phyloP scores from a whole-genome alignment of 75 land plant species.

The Picea sitchensis region DNA sequence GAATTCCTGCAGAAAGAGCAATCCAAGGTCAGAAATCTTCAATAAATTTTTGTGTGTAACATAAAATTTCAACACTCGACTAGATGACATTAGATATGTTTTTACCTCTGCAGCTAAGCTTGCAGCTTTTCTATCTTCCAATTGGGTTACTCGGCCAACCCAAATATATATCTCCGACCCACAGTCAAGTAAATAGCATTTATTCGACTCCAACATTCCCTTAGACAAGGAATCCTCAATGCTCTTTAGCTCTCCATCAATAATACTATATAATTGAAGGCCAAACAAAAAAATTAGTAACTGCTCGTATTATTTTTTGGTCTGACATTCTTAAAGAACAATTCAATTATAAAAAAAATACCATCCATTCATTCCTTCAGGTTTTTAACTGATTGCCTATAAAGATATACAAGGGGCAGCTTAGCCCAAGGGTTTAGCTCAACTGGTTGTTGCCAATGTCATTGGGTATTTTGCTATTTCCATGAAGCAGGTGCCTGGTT shows the following conservation, averaged over 20 bases:
- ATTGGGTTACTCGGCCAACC: slow-evolving; percentile 60
- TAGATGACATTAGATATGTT: neutral
- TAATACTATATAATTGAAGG: slow-evolving; percentile 9
- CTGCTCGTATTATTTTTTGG: neutral
- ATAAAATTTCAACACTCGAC: neutral
- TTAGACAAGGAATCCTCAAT: slow-evolving; percentile 19
- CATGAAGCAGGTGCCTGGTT: too few relatives aligned
- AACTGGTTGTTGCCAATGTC: too few relatives aligned
- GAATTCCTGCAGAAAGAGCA: slow-evolving; percentile 30
- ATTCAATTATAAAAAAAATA: neutral
- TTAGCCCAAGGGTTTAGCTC: too few relatives aligned
- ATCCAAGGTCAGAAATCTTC: neutral
- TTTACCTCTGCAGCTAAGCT: slow-evolving; percentile 53
- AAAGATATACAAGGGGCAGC: neutral
- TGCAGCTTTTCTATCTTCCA: slow-evolving; percentile 51
- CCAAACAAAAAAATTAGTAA: neutral
- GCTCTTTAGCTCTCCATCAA: slow-evolving; percentile 10
- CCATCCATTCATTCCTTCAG: neutral
- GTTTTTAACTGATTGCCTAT: slow-evolving; percentile 5
- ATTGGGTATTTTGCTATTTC: too few relatives aligned
- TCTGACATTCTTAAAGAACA: neutral
- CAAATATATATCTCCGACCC: slow-evolving; percentile 49
- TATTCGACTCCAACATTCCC: slow-evolving; percentile 34
- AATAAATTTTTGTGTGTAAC: neutral
- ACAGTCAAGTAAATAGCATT: slow-evolving; percentile 75